A percentile compares a stretch with the other conserved stretches of the same genome.
Evolutionary conservation across 805 yeast genomes (phyloP).

Genomic region (Myxozyma neglecta): DNA sequence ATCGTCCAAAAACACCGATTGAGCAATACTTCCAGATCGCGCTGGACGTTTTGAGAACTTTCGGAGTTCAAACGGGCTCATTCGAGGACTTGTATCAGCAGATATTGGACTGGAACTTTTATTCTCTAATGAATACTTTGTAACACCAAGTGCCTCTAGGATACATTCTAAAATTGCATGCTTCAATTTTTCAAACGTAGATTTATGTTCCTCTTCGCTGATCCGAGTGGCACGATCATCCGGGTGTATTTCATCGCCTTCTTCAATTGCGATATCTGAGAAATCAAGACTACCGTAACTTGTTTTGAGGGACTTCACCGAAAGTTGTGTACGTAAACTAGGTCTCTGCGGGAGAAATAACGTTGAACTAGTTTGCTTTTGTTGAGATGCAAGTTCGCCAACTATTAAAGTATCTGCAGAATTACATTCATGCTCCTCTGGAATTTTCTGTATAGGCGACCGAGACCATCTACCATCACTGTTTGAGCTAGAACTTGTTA

Average conservation of each 20-base stretch:
- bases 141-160: conserved; percentile 66
- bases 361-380: background rate
- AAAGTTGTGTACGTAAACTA: background rate
- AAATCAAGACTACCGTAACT: conserved; percentile 4
- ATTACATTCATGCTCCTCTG: background rate
- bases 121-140: conserved; percentile 33
- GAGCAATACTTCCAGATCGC: conserved; percentile 1
- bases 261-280: background rate
- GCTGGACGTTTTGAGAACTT: conserved; percentile 1
- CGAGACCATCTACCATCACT: background rate
- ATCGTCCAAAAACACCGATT: conserved; percentile 37
- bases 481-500: background rate
- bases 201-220: background rate
- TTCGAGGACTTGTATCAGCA: conserved; percentile 22
- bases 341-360: background rate
- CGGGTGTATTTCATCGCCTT: background rate
- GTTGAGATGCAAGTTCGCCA: too few species aligned
- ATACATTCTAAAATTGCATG: conserved; percentile 67
- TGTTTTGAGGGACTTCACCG: background rate
- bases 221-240: background rate
- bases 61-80: conserved; percentile 13
- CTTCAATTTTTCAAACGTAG: background rate
- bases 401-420: background rate
- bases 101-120: conserved; percentile 8
- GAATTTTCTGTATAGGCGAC: background rate